A percentile compares a stretch with the other conserved stretches of the same genome.
These are phyloP conservation scores for Geranium rotundifolium DNA, from an alignment of 345 rosid species.

Conservation along the genomic window DNA sequence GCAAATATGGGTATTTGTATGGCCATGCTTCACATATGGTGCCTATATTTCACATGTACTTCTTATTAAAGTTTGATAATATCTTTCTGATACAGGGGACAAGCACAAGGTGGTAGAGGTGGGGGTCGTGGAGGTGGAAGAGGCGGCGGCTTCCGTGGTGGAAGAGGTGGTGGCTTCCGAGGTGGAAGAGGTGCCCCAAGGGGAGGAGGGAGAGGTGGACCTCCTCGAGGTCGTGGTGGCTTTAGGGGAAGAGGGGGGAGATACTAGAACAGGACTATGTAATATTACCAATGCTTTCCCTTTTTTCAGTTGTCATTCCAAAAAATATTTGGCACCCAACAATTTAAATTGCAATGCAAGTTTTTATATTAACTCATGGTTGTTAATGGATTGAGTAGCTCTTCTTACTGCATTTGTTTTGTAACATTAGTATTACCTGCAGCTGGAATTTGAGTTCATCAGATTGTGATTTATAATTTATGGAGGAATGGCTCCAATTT, in stretches of 20 bases:
- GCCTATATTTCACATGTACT: neutral
- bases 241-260: constrained; percentile 59
- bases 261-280: constrained; percentile 23
- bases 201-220: constrained; percentile 61
- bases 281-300: constrained; percentile 7
- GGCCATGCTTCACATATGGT: neutral
- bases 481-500: no score
- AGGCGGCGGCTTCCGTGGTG: constrained; percentile 23
- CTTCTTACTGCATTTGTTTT: neutral
- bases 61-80: neutral
- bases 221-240: constrained; percentile 46
- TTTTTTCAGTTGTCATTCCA: constrained; percentile 8
- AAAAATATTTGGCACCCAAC: neutral
- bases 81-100: constrained; percentile 31
- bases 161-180: constrained; percentile 37
- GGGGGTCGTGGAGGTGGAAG: constrained; percentile 34
- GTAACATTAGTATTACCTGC: neutral
- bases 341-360: neutral
- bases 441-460: neutral
- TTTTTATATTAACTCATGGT: neutral
- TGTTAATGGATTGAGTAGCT: neutral
- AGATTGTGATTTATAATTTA: neutral
- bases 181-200: constrained; percentile 58
- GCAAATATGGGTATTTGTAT: neutral
- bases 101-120: constrained; percentile 27